Percentiles rank a stretch among this genome's conserved stretches.
These are phyloP conservation scores for Apophysomyces variabilis DNA, from an alignment of 371 early-diverging fungal species.

Conservation along the genomic window DNA sequence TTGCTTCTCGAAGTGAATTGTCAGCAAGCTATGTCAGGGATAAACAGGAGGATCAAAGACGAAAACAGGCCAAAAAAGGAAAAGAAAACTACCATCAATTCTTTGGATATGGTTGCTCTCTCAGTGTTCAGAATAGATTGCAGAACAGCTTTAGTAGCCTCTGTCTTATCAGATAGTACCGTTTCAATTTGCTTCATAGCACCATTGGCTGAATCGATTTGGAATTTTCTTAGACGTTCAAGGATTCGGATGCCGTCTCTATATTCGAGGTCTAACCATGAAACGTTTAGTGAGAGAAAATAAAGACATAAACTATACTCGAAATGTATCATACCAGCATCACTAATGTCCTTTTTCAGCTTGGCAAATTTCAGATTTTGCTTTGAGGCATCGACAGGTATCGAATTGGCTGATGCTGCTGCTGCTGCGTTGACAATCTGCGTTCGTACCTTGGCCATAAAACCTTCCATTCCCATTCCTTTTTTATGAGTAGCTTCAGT, in stretches of 20 bases:
- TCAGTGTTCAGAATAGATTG: slow-evolving; percentile 47
- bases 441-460: slow-evolving; percentile 49
- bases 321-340: slow-evolving; percentile 47
- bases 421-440: slow-evolving; percentile 49
- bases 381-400: slow-evolving; percentile 37
- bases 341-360: slow-evolving; percentile 57
- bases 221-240: slow-evolving; percentile 53
- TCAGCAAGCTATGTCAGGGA: slow-evolving; percentile 23
- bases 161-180: slow-evolving; percentile 48
- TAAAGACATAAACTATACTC: background rate
- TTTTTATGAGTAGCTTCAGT: slow-evolving; percentile 8
- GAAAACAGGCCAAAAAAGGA: background rate
- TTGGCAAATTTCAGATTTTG: slow-evolving; percentile 47
- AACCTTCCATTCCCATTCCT: slow-evolving; percentile 50
- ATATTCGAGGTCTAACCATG: slow-evolving; percentile 56
- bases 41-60: background rate
- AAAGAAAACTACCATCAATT: slow-evolving; percentile 30
- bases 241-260: slow-evolving; percentile 58
- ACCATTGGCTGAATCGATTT: slow-evolving; percentile 41
- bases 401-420: slow-evolving; percentile 24
- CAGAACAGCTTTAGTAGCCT: slow-evolving; percentile 38
- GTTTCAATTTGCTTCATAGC: slow-evolving; percentile 56
- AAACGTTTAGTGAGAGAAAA: background rate
- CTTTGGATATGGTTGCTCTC: slow-evolving; percentile 30
- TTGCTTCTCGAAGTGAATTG: slow-evolving; percentile 24